phyloP scores from a whole-genome alignment of 1,284 basidiomycete species.

The Ceratobasidium sp. region DNA sequence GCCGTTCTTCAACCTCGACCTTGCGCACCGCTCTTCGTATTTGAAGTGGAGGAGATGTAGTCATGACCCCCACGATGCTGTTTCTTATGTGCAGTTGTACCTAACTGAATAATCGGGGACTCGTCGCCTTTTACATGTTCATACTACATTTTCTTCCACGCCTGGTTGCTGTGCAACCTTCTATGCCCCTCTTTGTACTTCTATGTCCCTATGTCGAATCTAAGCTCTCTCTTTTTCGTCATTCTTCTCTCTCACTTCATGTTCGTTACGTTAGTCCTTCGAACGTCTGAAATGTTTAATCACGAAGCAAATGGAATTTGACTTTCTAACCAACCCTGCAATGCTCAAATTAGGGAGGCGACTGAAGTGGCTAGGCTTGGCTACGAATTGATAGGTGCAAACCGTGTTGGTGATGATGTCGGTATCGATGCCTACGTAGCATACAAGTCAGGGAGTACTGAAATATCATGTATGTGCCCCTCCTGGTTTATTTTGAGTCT shows the following conservation, averaged over 20 bases:
- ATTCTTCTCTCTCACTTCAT: constrained; percentile 14
- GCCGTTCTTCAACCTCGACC: constrained; percentile 19
- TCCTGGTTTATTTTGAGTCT: no score
- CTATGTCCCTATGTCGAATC: constrained; percentile 44
- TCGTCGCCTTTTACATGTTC: constrained; percentile 9
- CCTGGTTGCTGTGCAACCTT: constrained; percentile 27
- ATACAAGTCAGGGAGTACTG: constrained; percentile 48
- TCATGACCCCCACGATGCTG: constrained; percentile 30
- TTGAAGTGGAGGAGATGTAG: constrained; percentile 32
- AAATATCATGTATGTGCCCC: constrained; percentile 45
- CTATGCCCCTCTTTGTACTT: constrained; percentile 43
- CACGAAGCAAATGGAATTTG: constrained; percentile 21
- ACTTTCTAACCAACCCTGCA: constrained; percentile 1
- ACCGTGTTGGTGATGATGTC: constrained; percentile 47
- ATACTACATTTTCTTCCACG: constrained; percentile 21
- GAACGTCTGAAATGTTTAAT: not conserved
- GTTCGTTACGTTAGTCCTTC: constrained; percentile 30
- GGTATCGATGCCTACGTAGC: constrained; percentile 46
- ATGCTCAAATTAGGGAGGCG: not conserved
- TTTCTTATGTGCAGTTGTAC: constrained; percentile 41
- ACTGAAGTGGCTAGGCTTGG: no score
- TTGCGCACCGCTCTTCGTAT: constrained; percentile 38
- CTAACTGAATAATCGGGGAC: constrained; percentile 21
- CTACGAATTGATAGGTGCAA: no score
- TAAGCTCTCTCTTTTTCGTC: constrained; percentile 17